Evolutionary conservation across 495 filamentous ascomycete genomes (phyloP), one percentile per base, ranked within the genome.

Genomic region (Daldinia concentrica): DNA sequence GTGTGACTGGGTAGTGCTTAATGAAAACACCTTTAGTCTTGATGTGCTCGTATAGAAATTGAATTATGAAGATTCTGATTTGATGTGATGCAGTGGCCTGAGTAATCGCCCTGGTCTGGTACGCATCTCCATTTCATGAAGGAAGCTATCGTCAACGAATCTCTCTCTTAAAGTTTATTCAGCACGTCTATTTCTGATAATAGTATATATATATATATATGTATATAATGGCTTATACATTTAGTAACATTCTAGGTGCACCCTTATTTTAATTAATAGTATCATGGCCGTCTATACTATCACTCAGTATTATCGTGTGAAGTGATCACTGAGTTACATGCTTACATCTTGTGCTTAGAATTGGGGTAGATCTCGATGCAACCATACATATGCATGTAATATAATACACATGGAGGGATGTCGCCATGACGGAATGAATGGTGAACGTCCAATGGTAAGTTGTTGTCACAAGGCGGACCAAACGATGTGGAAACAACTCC

Each of bases 1-100:
- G n/a, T 48, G 19, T 19, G 15, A n/a, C n/a, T n/a, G n/a, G 17
- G 19, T 54, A 54, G 50, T 29, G 26, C 26, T 29, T 52, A 52
- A 52, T 52, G 15, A 54, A 30, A 54, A 6, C 12, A 17, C 24
- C 26, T 26, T 84, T 69, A 83, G 87, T 37, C 14, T 45, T 17
- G 36, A 37, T 19, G 0, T 17, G 27, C 17, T 17, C 32, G 12
- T 64, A 36, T 45, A 64, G 8, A 7, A 39, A 32, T 12, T 26
- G 29, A 34, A 14, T 22, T 34, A 5, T 11, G 27, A 14, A 14
- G 2, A 3, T 64, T 19, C 3, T 55, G 34, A 36, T 54, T 69
- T 17, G 61, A 6, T 24, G 32, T 22, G 37, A 22, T 41, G 17
- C 14, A 17, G 32, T 41, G 67, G 6, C 17, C 41, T 69, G 63